Percentiles rank a stretch among this genome's conserved stretches.
These are phyloP conservation scores for Rhynchospora pubera DNA, from an alignment of 176 grass and related monocot genomes.

Conservation along the genomic window DNA sequence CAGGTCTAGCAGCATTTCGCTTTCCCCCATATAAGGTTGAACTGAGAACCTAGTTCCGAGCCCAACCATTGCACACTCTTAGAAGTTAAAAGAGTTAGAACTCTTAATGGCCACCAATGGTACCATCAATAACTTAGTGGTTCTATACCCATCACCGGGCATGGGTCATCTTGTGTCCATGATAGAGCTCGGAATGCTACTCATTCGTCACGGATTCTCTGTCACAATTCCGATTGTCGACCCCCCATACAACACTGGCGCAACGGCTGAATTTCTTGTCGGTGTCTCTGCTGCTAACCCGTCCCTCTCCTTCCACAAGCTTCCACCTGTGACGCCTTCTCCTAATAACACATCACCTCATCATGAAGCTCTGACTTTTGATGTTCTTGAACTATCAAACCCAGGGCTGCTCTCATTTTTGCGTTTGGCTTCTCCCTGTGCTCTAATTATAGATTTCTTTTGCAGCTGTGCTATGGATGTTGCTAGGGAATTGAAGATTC, in stretches of 20 bases:
- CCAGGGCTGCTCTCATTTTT: slow-evolving; percentile 22
- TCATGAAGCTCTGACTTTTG: background rate
- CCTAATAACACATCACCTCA: slow-evolving; percentile 12
- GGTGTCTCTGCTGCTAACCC: slow-evolving; percentile 22
- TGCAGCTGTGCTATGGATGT: slow-evolving; percentile 28
- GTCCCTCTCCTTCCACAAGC: slow-evolving; percentile 26
- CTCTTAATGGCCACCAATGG: background rate
- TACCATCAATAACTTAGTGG: slow-evolving; percentile 23
- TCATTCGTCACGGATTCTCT: slow-evolving; percentile 27
- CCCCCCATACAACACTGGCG: slow-evolving; percentile 16
- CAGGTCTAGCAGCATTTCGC: no score
- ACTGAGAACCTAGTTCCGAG: background rate
- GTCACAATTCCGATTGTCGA: slow-evolving; percentile 29
- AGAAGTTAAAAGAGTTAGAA: background rate
- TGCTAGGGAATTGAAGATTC: slow-evolving; percentile 35
- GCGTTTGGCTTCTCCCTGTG: slow-evolving; percentile 16
- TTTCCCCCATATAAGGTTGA: no score
- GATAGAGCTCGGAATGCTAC: slow-evolving; percentile 32
- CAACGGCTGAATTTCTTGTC: slow-evolving; percentile 16
- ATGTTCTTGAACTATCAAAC: slow-evolving; percentile 20
- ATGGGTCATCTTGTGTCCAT: slow-evolving; percentile 38
- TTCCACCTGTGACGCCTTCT: slow-evolving; percentile 5
- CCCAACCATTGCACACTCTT: background rate
- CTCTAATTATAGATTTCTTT: slow-evolving; percentile 44
- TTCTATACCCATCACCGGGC: slow-evolving; percentile 30